Evolutionary conservation across 1,284 basidiomycete genomes (phyloP).

Genomic region (Sporisorium graminicola): DNA sequence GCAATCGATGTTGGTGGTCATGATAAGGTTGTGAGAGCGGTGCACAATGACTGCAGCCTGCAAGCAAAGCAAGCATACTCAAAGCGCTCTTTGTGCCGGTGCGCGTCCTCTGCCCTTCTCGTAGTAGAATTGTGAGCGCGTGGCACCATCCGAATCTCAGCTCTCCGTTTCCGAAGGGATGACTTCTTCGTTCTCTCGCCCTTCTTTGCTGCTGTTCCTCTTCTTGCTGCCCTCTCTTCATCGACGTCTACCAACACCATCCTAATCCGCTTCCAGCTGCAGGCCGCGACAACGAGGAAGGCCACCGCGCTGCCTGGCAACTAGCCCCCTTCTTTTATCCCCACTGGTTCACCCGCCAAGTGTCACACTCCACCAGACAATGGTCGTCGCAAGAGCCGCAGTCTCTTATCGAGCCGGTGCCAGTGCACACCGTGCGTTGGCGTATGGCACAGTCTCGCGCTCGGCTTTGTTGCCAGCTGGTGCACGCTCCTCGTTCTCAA

Average conservation of each 20-base stretch:
- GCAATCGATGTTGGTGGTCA: too few relatives aligned
- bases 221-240: too few relatives aligned
- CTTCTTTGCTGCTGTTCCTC: too few relatives aligned
- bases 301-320: background rate
- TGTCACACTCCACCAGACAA: background rate
- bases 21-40: background rate
- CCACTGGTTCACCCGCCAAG: background rate
- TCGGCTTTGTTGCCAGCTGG: background rate
- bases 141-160: too few relatives aligned
- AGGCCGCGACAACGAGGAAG: background rate
- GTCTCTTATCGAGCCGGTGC: constrained; percentile 10
- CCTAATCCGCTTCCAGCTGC: background rate
- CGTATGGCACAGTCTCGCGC: background rate
- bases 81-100: too few relatives aligned
- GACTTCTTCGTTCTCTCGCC: too few relatives aligned
- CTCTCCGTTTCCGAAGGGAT: too few relatives aligned
- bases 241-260: background rate
- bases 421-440: background rate
- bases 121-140: too few relatives aligned
- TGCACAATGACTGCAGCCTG: background rate
- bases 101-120: too few relatives aligned
- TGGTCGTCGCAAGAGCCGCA: constrained; percentile 25
- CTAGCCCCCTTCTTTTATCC: too few relatives aligned
- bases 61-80: too few relatives aligned
- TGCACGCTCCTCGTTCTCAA: constrained; percentile 9